These are phyloP conservation scores for Tricholoma hemisulphureum DNA, from an alignment of 768 basidiomycete genomes.

Conservation along the genomic window DNA sequence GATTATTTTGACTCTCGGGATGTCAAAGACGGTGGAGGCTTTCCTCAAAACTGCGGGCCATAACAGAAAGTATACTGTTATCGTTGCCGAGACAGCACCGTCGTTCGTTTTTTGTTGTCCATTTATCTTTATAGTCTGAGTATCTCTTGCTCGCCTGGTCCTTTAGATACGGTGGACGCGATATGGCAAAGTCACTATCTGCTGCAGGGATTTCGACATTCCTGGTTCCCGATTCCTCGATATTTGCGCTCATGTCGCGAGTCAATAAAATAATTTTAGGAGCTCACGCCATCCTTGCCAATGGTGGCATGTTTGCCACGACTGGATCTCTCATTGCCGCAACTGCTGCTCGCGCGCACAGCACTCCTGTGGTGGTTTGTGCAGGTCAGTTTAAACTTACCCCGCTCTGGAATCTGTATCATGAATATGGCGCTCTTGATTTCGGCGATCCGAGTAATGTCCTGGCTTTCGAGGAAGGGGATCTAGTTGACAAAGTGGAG, in stretches of 20 bases:
- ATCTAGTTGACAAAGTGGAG: slow-evolving; percentile 82
- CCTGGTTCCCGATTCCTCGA: slow-evolving; percentile 93
- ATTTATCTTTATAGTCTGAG: slow-evolving; percentile 3
- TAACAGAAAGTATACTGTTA: slow-evolving; percentile 90
- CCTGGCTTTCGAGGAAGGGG: slow-evolving; percentile 75
- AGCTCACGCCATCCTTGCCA: slow-evolving; percentile 93
- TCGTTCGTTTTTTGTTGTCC: slow-evolving; percentile 54
- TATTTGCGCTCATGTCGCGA: slow-evolving; percentile 94
- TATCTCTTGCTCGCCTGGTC: not conserved
- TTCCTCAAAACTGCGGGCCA: slow-evolving; percentile 91
- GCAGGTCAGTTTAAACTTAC: slow-evolving; percentile 97
- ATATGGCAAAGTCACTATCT: slow-evolving; percentile 81
- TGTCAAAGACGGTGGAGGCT: slow-evolving; percentile 89
- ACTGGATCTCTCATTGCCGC: slow-evolving; percentile 84
- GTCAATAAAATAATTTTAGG: slow-evolving; percentile 96
- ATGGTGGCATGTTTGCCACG: slow-evolving; percentile 92
- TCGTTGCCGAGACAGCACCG: slow-evolving; percentile 94
- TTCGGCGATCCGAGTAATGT: slow-evolving; percentile 64
- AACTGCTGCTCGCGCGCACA: slow-evolving; percentile 83
- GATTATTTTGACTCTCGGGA: slow-evolving; percentile 91
- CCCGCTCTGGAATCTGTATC: slow-evolving; percentile 85
- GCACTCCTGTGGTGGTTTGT: slow-evolving; percentile 90
- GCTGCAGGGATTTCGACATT: slow-evolving; percentile 88
- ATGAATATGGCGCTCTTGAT: slow-evolving; percentile 81
- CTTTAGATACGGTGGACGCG: slow-evolving; percentile 76